A percentile compares a stretch with the other conserved stretches of the same genome.
Evolutionary conservation across 441 rosid genomes (phyloP).

Genomic region (Populus hybrid): DNA sequence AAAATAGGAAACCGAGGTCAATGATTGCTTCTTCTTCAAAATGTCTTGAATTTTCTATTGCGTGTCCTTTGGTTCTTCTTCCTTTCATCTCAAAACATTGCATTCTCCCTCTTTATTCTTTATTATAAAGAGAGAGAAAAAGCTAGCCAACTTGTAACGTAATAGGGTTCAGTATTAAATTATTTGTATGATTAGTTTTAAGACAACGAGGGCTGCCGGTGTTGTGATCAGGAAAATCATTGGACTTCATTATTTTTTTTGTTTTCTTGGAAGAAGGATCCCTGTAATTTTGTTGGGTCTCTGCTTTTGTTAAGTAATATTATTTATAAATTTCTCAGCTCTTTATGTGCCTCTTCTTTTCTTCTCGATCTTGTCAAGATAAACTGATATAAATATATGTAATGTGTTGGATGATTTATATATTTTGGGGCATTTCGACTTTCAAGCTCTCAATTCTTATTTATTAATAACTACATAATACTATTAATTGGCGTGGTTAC

Average conservation of each 20-base stretch:
- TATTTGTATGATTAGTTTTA: neutral
- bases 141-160: conserved; percentile 24
- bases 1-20: conserved; percentile 47
- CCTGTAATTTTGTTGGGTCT: neutral
- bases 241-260: neutral
- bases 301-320: neutral
- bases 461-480: too few relatives aligned
- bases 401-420: too few relatives aligned
- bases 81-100: conserved; percentile 12
- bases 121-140: neutral
- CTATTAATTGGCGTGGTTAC: too few relatives aligned
- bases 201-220: conserved; percentile 4
- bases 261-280: neutral
- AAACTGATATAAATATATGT: too few relatives aligned
- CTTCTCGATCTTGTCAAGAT: neutral
- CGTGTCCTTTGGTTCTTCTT: conserved; percentile 29
- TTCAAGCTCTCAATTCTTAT: too few relatives aligned
- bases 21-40: conserved; percentile 39
- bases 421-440: neutral
- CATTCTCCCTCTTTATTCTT: conserved; percentile 1
- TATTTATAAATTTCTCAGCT: too few relatives aligned
- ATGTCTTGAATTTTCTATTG: conserved; percentile 32
- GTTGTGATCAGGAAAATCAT: conserved; percentile 20
- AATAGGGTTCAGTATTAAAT: conserved; percentile 17
- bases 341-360: too few relatives aligned